Percentiles rank a stretch among this genome's conserved stretches.
Conservation (phyloP, 2,329 filamentous ascomycete genomes). For the Colletotrichum liaoningense region DNA sequence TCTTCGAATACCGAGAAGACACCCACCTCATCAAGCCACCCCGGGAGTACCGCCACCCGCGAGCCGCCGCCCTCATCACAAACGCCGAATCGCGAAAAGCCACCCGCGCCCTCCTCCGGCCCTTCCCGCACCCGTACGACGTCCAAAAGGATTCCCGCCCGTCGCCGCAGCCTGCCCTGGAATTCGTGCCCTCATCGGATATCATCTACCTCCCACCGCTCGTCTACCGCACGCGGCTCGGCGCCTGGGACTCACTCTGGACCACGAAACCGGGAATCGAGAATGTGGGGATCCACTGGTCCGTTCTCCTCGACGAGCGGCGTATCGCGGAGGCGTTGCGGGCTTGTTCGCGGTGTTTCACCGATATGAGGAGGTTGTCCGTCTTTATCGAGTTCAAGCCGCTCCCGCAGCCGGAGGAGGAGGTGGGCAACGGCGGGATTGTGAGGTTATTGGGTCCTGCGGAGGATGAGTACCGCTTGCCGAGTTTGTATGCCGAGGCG, state of each 20-base stretch:
- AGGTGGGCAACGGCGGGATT: not conserved
- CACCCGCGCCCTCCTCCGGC: not conserved
- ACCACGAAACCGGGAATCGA: slow-evolving; percentile 25
- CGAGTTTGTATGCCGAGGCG: slow-evolving; percentile 16
- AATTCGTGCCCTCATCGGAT: not conserved
- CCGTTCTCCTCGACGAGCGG: slow-evolving; percentile 26
- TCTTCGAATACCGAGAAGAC: slow-evolving; percentile 29
- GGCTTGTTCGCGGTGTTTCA: slow-evolving; percentile 12
- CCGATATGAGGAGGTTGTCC: slow-evolving; percentile 2
- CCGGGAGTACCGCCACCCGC: slow-evolving; percentile 24
- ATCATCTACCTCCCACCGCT: slow-evolving; percentile 29
- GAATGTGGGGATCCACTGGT: slow-evolving; percentile 30
- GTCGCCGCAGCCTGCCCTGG: not conserved
- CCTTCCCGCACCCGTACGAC: slow-evolving; percentile 24
- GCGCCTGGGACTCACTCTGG: slow-evolving; percentile 29
- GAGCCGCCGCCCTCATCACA: slow-evolving; percentile 9
- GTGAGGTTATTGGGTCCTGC: slow-evolving; percentile 9
- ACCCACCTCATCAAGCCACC: slow-evolving; percentile 17
- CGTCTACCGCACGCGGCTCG: slow-evolving; percentile 27
- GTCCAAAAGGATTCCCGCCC: slow-evolving; percentile 4
- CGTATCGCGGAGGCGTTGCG: slow-evolving; percentile 24
- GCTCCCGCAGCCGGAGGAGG: slow-evolving; percentile 21
- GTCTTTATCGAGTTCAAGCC: slow-evolving; percentile 29
- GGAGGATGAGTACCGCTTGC: slow-evolving; percentile 23
- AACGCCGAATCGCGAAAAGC: slow-evolving; percentile 24